phyloP scores from a whole-genome alignment of 2,329 filamentous ascomycete species.

The Metarhizium rileyi region DNA sequence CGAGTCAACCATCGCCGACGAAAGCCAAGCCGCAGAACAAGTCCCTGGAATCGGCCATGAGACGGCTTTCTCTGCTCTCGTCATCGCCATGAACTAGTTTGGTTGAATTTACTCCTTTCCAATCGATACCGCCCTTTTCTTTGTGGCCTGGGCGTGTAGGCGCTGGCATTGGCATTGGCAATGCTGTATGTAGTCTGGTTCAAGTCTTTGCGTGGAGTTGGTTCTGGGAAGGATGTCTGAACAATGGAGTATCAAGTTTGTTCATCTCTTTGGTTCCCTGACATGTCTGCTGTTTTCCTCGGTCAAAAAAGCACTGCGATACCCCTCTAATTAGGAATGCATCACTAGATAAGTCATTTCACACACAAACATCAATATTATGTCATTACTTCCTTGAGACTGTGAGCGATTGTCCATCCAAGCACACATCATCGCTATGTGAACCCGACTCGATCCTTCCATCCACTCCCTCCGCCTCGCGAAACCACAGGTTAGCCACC shows the following conservation, averaged over 20 bases:
- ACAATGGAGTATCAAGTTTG: background rate
- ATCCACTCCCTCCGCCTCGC: too few species aligned
- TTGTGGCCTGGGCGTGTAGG: background rate
- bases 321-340: slow-evolving; percentile 1
- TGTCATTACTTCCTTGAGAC: too few species aligned
- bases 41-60: background rate
- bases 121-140: background rate
- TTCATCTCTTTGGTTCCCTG: background rate
- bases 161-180: background rate
- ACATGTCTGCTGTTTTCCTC: too few species aligned
- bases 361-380: background rate
- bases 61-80: background rate
- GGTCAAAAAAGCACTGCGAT: background rate
- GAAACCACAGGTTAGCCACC: background rate
- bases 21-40: background rate
- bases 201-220: background rate
- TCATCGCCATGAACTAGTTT: too few species aligned
- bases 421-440: too few species aligned
- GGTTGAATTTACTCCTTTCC: background rate
- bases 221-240: background rate
- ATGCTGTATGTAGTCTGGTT: background rate
- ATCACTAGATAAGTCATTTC: background rate
- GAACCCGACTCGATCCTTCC: too few species aligned
- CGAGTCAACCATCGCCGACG: background rate
- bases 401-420: background rate